A percentile compares a stretch with the other conserved stretches of the same genome.
Conservation (phyloP, 2,329 filamentous ascomycete species). For the Albophoma yamanashiensis region DNA sequence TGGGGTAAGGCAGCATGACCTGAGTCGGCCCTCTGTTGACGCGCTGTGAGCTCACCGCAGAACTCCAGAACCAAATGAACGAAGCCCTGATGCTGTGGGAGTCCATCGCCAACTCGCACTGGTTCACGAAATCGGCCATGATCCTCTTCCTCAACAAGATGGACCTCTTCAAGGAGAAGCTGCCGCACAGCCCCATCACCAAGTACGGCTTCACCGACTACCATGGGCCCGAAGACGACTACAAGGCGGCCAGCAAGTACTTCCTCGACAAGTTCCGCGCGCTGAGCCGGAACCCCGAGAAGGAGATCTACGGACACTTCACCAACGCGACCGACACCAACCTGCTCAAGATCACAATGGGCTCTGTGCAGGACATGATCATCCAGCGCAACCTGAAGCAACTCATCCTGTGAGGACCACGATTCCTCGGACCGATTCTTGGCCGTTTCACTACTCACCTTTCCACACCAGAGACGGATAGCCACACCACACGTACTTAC, state of each 20-base stretch:
- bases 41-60: background rate
- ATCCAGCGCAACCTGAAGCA: slow-evolving; percentile 76
- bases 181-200: slow-evolving; percentile 72
- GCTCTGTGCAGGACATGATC: slow-evolving; percentile 78
- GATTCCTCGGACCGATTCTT: background rate
- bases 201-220: slow-evolving; percentile 77
- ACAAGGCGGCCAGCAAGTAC: slow-evolving; percentile 92
- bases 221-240: slow-evolving; percentile 83
- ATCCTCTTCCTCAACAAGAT: slow-evolving; percentile 89
- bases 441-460: background rate
- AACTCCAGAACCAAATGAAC: slow-evolving; percentile 67
- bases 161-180: slow-evolving; percentile 79
- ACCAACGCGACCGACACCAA: slow-evolving; percentile 76
- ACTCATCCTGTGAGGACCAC: slow-evolving; percentile 40
- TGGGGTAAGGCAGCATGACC: slow-evolving; percentile 30
- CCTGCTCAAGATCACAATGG: slow-evolving; percentile 77
- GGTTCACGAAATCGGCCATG: slow-evolving; percentile 85
- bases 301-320: slow-evolving; percentile 99
- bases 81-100: slow-evolving; percentile 80
- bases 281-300: slow-evolving; percentile 96
- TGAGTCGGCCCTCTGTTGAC: background rate
- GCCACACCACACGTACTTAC: background rate
- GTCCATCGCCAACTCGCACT: slow-evolving; percentile 78
- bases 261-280: slow-evolving; percentile 98
- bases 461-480: background rate